Conservation (phyloP, 306 rosid species). For the Vigna unguiculata region DNA sequence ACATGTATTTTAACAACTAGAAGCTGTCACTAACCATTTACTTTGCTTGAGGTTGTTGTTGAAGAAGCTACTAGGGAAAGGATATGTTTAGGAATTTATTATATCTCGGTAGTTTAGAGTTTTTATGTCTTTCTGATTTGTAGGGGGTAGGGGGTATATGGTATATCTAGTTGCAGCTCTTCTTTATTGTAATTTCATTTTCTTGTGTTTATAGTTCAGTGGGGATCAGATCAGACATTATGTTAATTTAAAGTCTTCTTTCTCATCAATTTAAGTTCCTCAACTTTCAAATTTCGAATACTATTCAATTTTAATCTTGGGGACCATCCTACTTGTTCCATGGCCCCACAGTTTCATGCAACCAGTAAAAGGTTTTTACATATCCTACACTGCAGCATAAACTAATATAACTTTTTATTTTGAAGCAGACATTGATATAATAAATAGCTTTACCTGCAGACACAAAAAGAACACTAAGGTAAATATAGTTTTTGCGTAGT, state of each 20-base stretch:
- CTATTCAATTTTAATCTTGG: not conserved
- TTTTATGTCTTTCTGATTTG: slow-evolving; percentile 44
- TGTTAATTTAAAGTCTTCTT: slow-evolving; percentile 43
- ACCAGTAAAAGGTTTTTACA: too few relatives aligned
- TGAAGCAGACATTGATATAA: too few relatives aligned
- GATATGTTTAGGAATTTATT: slow-evolving; percentile 39
- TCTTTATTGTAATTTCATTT: slow-evolving; percentile 35
- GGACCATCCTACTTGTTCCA: not conserved
- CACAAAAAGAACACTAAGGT: too few relatives aligned
- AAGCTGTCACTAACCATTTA: slow-evolving; percentile 49
- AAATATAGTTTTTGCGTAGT: too few relatives aligned
- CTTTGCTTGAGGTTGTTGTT: slow-evolving; percentile 41
- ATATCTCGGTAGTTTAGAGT: slow-evolving; percentile 35
- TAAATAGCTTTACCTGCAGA: too few relatives aligned
- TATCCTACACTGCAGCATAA: too few relatives aligned
- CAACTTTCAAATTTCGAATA: slow-evolving; percentile 15
- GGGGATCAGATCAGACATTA: slow-evolving; percentile 37
- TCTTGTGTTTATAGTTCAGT: slow-evolving; percentile 60
- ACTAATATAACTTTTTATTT: too few relatives aligned
- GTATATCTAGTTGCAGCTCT: slow-evolving; percentile 49
- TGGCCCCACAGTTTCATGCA: not conserved
- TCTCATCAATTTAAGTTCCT: slow-evolving; percentile 14
- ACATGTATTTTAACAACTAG: slow-evolving; percentile 47
- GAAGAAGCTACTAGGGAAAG: slow-evolving; percentile 33
- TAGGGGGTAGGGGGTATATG: slow-evolving; percentile 42